Conservation (phyloP, 140 eudicot species). For the Stevia rebaudiana region DNA sequence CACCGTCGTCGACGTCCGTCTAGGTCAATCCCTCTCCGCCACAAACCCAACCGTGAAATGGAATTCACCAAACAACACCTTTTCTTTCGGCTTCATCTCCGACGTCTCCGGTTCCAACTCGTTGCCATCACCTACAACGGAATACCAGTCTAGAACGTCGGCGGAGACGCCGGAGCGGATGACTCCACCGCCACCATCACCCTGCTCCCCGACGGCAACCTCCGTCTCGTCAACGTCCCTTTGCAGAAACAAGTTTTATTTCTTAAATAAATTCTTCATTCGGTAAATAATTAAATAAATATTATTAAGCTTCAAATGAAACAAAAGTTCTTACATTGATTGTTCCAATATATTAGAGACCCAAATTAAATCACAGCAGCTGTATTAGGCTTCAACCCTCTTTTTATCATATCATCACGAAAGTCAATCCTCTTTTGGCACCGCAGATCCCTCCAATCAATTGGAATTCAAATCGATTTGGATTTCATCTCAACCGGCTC, state of each 20-base stretch:
- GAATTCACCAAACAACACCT: constrained; percentile 55
- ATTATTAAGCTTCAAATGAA: neutral
- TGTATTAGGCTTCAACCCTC: constrained; percentile 46
- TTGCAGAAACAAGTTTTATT: constrained; percentile 55
- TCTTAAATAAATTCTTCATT: constrained; percentile 15
- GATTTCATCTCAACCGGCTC: constrained; percentile 55
- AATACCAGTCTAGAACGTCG: constrained; percentile 68
- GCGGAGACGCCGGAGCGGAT: constrained; percentile 27
- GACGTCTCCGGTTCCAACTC: constrained; percentile 9
- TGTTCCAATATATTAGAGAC: constrained; percentile 2
- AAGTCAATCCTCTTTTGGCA: constrained; percentile 51
- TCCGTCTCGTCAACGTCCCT: constrained; percentile 58
- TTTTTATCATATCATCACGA: constrained; percentile 66
- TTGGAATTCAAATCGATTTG: constrained; percentile 71
- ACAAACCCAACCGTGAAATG: constrained; percentile 38
- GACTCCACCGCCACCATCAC: constrained; percentile 49
- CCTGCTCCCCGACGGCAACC: constrained; percentile 47
- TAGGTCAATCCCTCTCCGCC: constrained; percentile 48
- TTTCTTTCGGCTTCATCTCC: constrained; percentile 55
- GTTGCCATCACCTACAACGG: constrained; percentile 56
- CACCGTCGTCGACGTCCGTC: constrained; percentile 40
- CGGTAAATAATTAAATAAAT: neutral
- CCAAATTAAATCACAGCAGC: constrained; percentile 9
- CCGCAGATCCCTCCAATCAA: constrained; percentile 33
- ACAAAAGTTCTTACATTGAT: constrained; percentile 12